phyloP scores from a whole-genome alignment of 1,139 yeast genomes.

The Geotrichum citri-aurantii region DNA sequence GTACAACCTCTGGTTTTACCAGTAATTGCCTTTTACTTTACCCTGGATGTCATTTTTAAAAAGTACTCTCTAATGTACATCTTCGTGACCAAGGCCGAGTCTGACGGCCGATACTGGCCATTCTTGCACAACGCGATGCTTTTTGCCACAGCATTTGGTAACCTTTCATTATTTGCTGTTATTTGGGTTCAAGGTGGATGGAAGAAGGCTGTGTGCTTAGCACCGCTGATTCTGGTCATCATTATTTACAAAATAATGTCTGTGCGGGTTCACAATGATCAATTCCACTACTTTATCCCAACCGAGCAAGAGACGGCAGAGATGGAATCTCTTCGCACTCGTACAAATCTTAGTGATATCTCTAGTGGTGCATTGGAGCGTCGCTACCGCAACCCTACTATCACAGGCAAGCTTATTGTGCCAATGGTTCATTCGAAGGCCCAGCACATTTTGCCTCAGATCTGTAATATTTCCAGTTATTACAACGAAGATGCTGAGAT shows the following conservation, averaged over 20 bases:
- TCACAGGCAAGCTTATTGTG: constrained; percentile 28
- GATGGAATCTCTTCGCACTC: constrained; percentile 17
- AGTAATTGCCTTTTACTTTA: constrained; percentile 33
- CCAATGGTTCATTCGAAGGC: constrained; percentile 36
- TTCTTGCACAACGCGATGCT: constrained; percentile 34
- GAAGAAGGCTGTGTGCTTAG: constrained; percentile 33
- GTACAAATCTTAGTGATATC: constrained; percentile 19
- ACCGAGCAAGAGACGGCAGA: constrained; percentile 25
- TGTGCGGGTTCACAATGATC: constrained; percentile 21
- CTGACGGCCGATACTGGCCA: constrained; percentile 40
- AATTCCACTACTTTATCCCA: constrained; percentile 32
- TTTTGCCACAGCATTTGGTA: constrained; percentile 37
- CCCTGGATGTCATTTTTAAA: constrained; percentile 33
- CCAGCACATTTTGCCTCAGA: constrained; percentile 25
- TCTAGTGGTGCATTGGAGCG: constrained; percentile 25
- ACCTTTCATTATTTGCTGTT: constrained; percentile 35
- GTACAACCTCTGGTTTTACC: constrained; percentile 40
- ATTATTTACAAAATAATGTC: constrained; percentile 32
- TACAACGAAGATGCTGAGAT: constrained; percentile 12
- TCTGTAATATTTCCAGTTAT: constrained; percentile 8
- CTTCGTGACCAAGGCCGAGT: constrained; percentile 38
- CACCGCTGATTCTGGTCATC: constrained; percentile 32
- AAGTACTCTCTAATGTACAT: constrained; percentile 38
- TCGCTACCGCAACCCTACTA: constrained; percentile 34
- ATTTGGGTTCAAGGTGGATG: constrained; percentile 40